Evolutionary conservation across 768 basidiomycete species (phyloP), one percentile per base, ranked within the genome.

Genomic region (Mycena polygramma): DNA sequence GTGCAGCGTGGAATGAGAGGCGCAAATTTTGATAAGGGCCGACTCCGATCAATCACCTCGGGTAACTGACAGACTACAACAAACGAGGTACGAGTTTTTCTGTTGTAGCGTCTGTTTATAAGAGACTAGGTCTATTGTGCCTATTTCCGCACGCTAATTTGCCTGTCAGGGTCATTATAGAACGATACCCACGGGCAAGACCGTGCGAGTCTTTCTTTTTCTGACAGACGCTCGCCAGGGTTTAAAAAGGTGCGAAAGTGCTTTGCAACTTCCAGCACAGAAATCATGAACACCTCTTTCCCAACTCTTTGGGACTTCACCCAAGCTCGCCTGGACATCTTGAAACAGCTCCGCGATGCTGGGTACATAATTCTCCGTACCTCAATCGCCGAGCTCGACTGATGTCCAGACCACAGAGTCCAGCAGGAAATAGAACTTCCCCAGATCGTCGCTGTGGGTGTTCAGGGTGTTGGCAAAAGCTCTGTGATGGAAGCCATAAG

Each of bases 261-360:
- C 26, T 53, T 52, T 53, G 15, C 41, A 57, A 54, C 26, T 22
- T 4, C 14, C 55, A 66, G 58, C 51, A 67, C n/a, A n/a, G n/a
- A n/a, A n/a, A n/a, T 14, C 39, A 67, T 61, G 66, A 35, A 54
- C 1, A 37, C 58, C 9, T 60, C 58, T 43, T 48, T n/a, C 4
- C 60, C 36, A 39, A 67, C 66, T 4, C 58, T 67, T 53, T 58
- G 59, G 46, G 66, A 67, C 43, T 67, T 60, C 66, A 60, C 66
- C 66, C 53, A 60, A 26, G 58, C 66, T 60, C 15, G 58, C 8
- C n/a, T n/a, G n/a, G n/a, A n/a, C n/a, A n/a, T n/a, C n/a, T n/a
- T n/a, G n/a, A n/a, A n/a, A n/a, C n/a, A 49, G 60, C 41, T 58
- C 60, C 35, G 55, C 61, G 59, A 55, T 61, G 59, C 66, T 8